Evolutionary conservation across 331 rosid genomes (phyloP).

Genomic region (Quercus tomentella): DNA sequence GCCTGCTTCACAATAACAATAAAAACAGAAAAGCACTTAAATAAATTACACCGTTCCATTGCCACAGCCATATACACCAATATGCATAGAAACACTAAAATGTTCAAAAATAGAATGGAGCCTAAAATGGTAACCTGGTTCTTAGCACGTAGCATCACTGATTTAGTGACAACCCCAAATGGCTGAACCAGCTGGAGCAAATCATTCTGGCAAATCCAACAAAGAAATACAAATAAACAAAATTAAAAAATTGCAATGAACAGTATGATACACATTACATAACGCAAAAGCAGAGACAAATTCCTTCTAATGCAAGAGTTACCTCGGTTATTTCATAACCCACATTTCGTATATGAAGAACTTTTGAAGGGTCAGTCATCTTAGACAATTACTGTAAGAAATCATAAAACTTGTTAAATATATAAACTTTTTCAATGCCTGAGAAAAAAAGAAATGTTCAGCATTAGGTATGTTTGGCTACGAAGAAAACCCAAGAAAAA

Average conservation of each 20-base stretch:
- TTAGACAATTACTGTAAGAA: background rate
- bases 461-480: background rate
- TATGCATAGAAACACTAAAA: background rate
- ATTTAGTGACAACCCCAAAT: background rate
- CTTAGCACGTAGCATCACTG: constrained; percentile 4
- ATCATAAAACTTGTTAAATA: background rate
- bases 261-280: background rate
- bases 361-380: constrained; percentile 5
- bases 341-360: constrained; percentile 1
- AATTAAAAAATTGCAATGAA: background rate
- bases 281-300: background rate
- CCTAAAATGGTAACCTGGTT: background rate
- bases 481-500: background rate
- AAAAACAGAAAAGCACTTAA: background rate
- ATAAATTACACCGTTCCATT: background rate
- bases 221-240: background rate
- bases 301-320: background rate
- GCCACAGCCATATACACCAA: background rate
- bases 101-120: background rate
- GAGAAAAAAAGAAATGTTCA: background rate
- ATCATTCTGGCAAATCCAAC: background rate
- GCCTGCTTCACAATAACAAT: background rate
- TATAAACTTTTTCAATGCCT: background rate
- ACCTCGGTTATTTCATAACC: constrained; percentile 6
- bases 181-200: background rate